phyloP scores from a whole-genome alignment of 371 early-diverging fungal genomes.

The Mucor mucedo region DNA sequence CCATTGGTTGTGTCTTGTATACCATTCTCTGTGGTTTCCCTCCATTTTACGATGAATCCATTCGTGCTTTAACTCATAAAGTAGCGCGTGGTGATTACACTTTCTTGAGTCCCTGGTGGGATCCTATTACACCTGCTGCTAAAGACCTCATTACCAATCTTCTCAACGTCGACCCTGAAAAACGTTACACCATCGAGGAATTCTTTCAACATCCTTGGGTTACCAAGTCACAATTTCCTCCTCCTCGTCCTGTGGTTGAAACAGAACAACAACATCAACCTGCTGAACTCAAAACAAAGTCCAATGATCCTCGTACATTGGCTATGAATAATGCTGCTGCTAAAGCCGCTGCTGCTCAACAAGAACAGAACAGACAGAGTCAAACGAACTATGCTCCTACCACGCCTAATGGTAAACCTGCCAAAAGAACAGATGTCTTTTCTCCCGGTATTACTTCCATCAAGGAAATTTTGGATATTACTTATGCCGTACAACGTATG shows the following conservation, averaged over 20 bases:
- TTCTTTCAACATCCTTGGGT: slow-evolving; percentile 90
- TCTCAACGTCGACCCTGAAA: slow-evolving; percentile 58
- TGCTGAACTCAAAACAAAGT: slow-evolving; percentile 5
- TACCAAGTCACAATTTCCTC: slow-evolving; percentile 38
- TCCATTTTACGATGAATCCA: slow-evolving; percentile 77
- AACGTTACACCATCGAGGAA: slow-evolving; percentile 63
- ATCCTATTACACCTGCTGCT: slow-evolving; percentile 64
- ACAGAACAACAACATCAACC: no score
- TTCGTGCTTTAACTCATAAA: slow-evolving; percentile 62
- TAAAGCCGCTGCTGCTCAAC: slow-evolving; percentile 28
- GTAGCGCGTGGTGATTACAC: slow-evolving; percentile 69
- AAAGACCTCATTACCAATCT: slow-evolving; percentile 76
- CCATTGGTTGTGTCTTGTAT: slow-evolving; percentile 82
- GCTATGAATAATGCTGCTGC: slow-evolving; percentile 32
- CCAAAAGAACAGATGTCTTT: slow-evolving; percentile 32
- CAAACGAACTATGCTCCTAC: slow-evolving; percentile 9
- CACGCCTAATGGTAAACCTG: not conserved
- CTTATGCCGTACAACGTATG: slow-evolving; percentile 61
- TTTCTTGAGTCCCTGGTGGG: slow-evolving; percentile 80
- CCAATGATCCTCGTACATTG: slow-evolving; percentile 25
- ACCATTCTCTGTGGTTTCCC: slow-evolving; percentile 79
- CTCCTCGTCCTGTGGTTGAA: slow-evolving; percentile 9
- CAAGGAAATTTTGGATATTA: slow-evolving; percentile 60
- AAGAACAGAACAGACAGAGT: slow-evolving; percentile 31
- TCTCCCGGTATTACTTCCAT: slow-evolving; percentile 55